Percentiles rank a stretch among this genome's conserved stretches.
Conservation (phyloP, 805 yeast species). For the Nematodospora valgi region DNA sequence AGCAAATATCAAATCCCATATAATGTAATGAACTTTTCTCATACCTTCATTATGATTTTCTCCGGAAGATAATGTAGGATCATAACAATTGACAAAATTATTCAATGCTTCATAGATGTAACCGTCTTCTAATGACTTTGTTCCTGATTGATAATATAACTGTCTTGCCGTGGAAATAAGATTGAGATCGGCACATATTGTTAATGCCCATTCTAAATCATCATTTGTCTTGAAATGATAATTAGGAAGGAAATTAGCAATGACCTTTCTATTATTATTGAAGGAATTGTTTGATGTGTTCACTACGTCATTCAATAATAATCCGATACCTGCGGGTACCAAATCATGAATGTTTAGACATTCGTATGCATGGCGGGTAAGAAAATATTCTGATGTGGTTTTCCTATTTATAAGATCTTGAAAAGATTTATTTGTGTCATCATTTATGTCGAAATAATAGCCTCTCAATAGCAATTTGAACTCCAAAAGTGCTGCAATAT, state of each 20-base stretch:
- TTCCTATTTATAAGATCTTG: constrained; percentile 15
- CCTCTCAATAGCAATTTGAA: constrained; percentile 54
- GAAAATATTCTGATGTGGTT: constrained; percentile 52
- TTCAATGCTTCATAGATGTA: constrained; percentile 59
- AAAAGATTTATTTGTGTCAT: background rate
- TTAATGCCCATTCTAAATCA: constrained; percentile 75
- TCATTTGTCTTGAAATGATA: constrained; percentile 64
- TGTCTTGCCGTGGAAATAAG: constrained; percentile 55
- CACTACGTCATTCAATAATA: constrained; percentile 40
- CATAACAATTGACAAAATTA: constrained; percentile 63
- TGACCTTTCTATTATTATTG: constrained; percentile 28
- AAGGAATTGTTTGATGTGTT: constrained; percentile 43
- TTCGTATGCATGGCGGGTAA: constrained; percentile 53
- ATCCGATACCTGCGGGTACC: constrained; percentile 69
- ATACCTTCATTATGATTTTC: constrained; percentile 25
- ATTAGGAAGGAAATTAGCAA: constrained; percentile 57
- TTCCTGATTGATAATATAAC: constrained; percentile 49
- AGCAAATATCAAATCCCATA: constrained; percentile 62
- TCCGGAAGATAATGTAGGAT: constrained; percentile 24
- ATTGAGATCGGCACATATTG: constrained; percentile 66
- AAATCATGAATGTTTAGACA: constrained; percentile 50
- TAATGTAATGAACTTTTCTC: constrained; percentile 46
- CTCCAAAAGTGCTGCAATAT: constrained; percentile 58
- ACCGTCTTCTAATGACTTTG: constrained; percentile 50
- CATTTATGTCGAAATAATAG: constrained; percentile 23